phyloP scores from a whole-genome alignment of 2,329 filamentous ascomycete genomes.

The Nothophoma quercina region DNA sequence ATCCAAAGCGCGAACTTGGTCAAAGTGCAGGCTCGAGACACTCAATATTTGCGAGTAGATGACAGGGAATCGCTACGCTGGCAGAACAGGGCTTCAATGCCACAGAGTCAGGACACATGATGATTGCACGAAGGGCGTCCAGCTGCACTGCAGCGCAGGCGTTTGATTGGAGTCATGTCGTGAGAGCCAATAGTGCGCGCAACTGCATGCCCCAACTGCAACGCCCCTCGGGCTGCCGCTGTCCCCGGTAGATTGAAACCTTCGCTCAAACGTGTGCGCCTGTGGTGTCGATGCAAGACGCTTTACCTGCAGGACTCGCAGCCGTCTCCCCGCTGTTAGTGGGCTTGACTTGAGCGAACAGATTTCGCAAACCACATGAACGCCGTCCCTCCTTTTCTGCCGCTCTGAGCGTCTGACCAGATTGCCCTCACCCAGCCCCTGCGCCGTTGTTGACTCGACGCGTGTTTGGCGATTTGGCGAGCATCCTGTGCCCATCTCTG shows the following conservation, averaged over 20 bases:
- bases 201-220: conserved; percentile 2
- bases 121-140: neutral
- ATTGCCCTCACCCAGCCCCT: conserved; percentile 7
- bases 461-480: conserved; percentile 11
- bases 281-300: neutral
- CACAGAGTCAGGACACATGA: neutral
- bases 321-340: conserved; percentile 19
- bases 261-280: conserved; percentile 2
- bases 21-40: conserved; percentile 5
- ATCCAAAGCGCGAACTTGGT: conserved; percentile 12
- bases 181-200: conserved; percentile 7
- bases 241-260: conserved; percentile 6
- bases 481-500: conserved; percentile 11
- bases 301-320: neutral
- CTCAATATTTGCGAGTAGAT: neutral
- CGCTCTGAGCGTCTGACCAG: neutral
- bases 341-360: conserved; percentile 5
- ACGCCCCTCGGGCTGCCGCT: conserved; percentile 4
- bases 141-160: conserved; percentile 1
- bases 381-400: conserved; percentile 1
- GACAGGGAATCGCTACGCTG: conserved; percentile 4
- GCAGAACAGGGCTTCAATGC: conserved; percentile 5
- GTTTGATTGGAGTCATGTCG: conserved; percentile 3
- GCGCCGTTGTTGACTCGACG: conserved; percentile 17
- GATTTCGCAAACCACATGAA: conserved; percentile 6